Evolutionary conservation across 768 basidiomycete genomes (phyloP), one percentile per base, ranked within the genome.

Genomic region (Naganishia randhawae): DNA sequence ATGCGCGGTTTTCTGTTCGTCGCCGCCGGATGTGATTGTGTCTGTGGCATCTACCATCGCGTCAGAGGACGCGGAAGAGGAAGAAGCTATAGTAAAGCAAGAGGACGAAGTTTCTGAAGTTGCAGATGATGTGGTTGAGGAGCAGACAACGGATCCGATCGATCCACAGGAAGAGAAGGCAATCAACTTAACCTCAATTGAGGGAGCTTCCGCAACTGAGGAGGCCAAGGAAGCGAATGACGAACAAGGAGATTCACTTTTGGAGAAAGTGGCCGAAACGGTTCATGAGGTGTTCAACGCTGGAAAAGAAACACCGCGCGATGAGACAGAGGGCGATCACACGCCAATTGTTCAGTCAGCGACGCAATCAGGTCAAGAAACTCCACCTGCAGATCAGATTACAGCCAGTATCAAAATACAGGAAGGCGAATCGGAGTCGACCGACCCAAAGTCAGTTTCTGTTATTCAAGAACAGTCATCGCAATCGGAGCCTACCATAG

Each of bases 1-100:
- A 39, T 82, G 85, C 0, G 85, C 89, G 42, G 86, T 91, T 10
- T 91, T 75, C 29, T 72, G 66, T 61, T 79, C 78, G 9, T 74
- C 76, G 39, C 69, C 48, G 48, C 76, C 71, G 16, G 32, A 53
- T 33, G 65, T 61, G 22, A 29, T 65, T 7, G 41, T 54, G 33
- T 29, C 69, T 32, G 19, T 31, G 14, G 41, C 37, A 13, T 22
- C 39, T 11, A 57, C 48, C 10, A 50, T 70, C 6, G 57, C 50
- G 1, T 71, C 65, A 10, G 64, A 57, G 14, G 67, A 66, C 41
- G 41, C 69, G 17, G 66, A 50, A 14, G 17, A 29, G 14, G 67
- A 42, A 22, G 48, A 50, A 62, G 29, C 66, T 29, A 32, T 22
- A 27, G 13, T n/a, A 31, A 51, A 62, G 33, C 54, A 50, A 31